A percentile compares a stretch with the other conserved stretches of the same genome.
phyloP scores from a whole-genome alignment of 2,329 filamentous ascomycete species.

The Geosmithia morbida region DNA sequence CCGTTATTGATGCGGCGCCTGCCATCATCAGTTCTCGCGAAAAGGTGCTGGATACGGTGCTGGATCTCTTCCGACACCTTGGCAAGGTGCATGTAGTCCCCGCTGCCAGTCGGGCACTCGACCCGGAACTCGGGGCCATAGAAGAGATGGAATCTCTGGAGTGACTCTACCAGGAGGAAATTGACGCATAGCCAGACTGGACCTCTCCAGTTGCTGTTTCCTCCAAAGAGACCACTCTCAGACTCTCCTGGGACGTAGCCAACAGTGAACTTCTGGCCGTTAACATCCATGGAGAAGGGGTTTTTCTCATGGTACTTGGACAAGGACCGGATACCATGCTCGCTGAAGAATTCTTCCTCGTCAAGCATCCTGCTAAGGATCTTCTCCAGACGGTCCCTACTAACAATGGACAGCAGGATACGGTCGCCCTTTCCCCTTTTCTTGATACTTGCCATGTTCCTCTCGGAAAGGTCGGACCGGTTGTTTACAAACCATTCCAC shows the following conservation, averaged over 20 bases:
- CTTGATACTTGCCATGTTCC: conserved; percentile 88
- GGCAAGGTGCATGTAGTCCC: conserved; percentile 89
- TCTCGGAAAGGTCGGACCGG: conserved; percentile 70
- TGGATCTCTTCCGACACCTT: conserved; percentile 92
- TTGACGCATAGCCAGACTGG: conserved; percentile 96
- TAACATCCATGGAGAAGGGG: conserved; percentile 90
- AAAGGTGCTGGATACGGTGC: conserved; percentile 84
- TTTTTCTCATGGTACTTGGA: conserved; percentile 85
- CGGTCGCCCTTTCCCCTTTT: conserved; percentile 83
- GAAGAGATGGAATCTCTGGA: conserved; percentile 94
- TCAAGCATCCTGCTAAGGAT: conserved; percentile 88
- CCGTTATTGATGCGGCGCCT: conserved; percentile 79
- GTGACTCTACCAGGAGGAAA: conserved; percentile 82
- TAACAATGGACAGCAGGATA: conserved; percentile 78
- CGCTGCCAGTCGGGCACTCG: conserved; percentile 86
- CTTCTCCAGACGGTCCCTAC: conserved; percentile 78
- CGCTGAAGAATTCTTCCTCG: conserved; percentile 82
- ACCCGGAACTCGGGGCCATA: conserved; percentile 81
- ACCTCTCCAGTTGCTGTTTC: conserved; percentile 95
- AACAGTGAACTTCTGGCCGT: conserved; percentile 78
- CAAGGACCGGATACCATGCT: conserved; percentile 80
- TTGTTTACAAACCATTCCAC: conserved; percentile 92
- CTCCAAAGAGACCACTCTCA: conserved; percentile 86
- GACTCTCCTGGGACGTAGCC: conserved; percentile 91
- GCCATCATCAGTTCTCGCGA: conserved; percentile 71